Conservation (phyloP, 345 rosid genomes). For the Cardiospermum halicacabum region DNA sequence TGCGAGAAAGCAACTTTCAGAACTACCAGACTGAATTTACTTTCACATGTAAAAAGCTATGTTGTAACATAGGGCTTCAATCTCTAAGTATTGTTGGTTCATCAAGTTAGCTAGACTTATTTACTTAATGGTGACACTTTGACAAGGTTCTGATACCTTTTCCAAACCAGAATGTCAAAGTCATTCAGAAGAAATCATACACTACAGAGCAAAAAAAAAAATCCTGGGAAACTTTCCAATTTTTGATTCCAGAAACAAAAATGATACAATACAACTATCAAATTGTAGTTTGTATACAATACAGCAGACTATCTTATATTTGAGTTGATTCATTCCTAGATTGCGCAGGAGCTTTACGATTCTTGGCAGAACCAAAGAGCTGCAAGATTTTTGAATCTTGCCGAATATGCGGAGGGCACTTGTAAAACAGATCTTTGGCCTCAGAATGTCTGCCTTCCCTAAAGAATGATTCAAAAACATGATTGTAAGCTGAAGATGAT, state of each 20-base stretch:
- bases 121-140: too few species aligned
- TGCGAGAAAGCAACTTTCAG: conserved; percentile 61
- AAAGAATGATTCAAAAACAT: conserved; percentile 54
- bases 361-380: conserved; percentile 55
- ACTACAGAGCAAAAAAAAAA: background rate
- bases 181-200: background rate
- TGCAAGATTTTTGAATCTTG: conserved; percentile 47
- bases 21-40: conserved; percentile 49
- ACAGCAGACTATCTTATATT: background rate
- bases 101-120: too few species aligned
- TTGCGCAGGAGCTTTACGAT: background rate
- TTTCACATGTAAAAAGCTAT: conserved; percentile 12
- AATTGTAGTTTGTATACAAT: background rate
- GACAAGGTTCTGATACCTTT: too few species aligned
- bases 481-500: conserved; percentile 43
- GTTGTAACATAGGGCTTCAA: background rate
- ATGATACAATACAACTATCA: background rate
- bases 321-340: background rate
- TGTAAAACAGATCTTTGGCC: conserved; percentile 64
- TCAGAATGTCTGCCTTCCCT: conserved; percentile 72
- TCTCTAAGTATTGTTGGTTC: background rate
- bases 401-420: conserved; percentile 74
- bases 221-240: background rate
- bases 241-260: background rate
- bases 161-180: background rate